Evolutionary conservation across 2,329 filamentous ascomycete species (phyloP).

Genomic region (Fonsecaea nubica): DNA sequence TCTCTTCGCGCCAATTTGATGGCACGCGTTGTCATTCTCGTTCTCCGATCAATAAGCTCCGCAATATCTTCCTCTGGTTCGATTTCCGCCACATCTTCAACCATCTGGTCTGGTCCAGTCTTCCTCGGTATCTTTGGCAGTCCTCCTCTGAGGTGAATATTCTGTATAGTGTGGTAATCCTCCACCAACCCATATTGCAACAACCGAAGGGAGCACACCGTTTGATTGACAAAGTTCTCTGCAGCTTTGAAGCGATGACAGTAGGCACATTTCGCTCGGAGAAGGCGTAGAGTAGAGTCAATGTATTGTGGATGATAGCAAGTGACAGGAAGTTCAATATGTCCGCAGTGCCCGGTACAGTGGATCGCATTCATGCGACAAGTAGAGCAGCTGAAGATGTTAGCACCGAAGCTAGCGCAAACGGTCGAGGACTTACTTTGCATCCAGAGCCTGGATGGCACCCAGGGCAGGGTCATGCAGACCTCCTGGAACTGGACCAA

Average conservation of each 20-base stretch:
- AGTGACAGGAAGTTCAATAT: conserved; percentile 90
- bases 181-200: conserved; percentile 82
- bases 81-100: conserved; percentile 53
- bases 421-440: conserved; percentile 26
- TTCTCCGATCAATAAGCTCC: conserved; percentile 62
- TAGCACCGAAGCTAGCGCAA: conserved; percentile 16
- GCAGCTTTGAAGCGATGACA: conserved; percentile 85
- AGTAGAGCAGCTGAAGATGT: conserved; percentile 75
- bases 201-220: conserved; percentile 81
- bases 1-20: conserved; percentile 63
- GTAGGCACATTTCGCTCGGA: conserved; percentile 88
- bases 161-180: conserved; percentile 60
- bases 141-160: conserved; percentile 52
- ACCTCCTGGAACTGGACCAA: conserved; percentile 87
- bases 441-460: conserved; percentile 67
- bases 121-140: conserved; percentile 19
- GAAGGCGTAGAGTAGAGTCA: conserved; percentile 83
- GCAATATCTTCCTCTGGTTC: conserved; percentile 58
- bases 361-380: conserved; percentile 81
- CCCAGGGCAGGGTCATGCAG: conserved; percentile 92
- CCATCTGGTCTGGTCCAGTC: conserved; percentile 23
- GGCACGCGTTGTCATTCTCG: conserved; percentile 73
- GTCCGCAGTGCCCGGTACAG: conserved; percentile 92
- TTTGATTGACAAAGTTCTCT: conserved; percentile 77
- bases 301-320: conserved; percentile 98